Conservation (phyloP, 495 filamentous ascomycete genomes). For the Lasiosphaeria ovina region DNA sequence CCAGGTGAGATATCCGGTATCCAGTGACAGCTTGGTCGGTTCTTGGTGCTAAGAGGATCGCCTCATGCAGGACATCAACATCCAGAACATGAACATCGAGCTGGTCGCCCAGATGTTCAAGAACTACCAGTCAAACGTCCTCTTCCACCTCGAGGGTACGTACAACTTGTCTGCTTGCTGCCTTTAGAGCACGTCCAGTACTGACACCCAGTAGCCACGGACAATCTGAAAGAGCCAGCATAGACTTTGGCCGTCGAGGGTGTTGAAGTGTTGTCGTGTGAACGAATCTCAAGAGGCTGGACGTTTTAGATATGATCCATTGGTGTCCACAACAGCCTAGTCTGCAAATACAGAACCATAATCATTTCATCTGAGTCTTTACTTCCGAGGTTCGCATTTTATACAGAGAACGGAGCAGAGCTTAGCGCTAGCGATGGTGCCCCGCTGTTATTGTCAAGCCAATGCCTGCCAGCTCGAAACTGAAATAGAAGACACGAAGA, state of each 20-base stretch:
- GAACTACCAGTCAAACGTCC: constrained; percentile 97
- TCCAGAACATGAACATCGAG: constrained; percentile 97
- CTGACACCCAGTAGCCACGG: constrained; percentile 60
- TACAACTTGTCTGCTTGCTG: background rate
- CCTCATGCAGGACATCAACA: constrained; percentile 81
- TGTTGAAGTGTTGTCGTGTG: background rate
- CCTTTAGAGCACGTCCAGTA: background rate
- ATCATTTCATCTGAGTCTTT: too few species aligned
- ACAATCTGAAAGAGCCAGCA: constrained; percentile 76
- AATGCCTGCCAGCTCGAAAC: too few species aligned
- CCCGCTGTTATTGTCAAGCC: too few species aligned
- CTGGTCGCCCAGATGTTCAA: constrained; percentile 99
- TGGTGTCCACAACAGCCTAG: too few species aligned
- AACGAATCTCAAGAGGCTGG: background rate
- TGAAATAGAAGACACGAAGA: too few species aligned
- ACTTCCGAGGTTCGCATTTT: too few species aligned
- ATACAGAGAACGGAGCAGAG: too few species aligned
- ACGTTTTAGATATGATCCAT: background rate
- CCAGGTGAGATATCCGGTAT: constrained; percentile 54
- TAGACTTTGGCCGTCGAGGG: constrained; percentile 31
- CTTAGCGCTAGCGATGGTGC: too few species aligned
- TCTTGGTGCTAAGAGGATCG: constrained; percentile 1
- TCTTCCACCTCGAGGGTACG: constrained; percentile 95
- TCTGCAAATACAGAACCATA: too few species aligned
- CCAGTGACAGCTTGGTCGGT: too few species aligned